Conservation (phyloP, 2,329 filamentous ascomycete genomes). For the Nectriaceae sp. region DNA sequence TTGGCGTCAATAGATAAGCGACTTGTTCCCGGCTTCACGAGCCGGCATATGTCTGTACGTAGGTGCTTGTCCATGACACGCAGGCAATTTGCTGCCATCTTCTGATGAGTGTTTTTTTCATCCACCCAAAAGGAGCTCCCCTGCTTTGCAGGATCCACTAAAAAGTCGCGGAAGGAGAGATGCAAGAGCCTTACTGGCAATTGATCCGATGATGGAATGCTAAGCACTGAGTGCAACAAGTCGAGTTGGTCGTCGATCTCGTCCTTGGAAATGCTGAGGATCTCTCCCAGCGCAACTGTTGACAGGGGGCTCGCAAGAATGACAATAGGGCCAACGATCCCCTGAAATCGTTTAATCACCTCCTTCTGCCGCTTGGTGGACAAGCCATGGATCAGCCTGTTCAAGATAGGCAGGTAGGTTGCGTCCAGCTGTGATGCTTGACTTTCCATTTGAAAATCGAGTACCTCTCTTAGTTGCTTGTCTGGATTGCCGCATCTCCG, state of each 20-base stretch:
- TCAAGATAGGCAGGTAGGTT: conserved; percentile 12
- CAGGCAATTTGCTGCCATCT: conserved; percentile 25
- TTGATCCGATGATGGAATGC: neutral
- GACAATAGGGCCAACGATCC: conserved; percentile 28
- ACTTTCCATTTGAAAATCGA: conserved; percentile 12
- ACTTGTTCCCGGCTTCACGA: neutral
- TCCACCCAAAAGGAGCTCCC: conserved; percentile 40
- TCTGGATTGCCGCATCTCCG: conserved; percentile 16
- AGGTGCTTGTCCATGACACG: conserved; percentile 1
- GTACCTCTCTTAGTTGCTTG: conserved; percentile 20
- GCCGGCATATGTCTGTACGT: conserved; percentile 5
- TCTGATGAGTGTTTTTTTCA: conserved; percentile 32
- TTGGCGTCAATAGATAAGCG: conserved; percentile 1
- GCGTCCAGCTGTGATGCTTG: conserved; percentile 8
- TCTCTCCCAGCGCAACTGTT: conserved; percentile 18
- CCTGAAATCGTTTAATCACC: conserved; percentile 22
- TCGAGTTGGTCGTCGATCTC: conserved; percentile 20
- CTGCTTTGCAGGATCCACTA: conserved; percentile 31
- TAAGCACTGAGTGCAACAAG: conserved; percentile 15
- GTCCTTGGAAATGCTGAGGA: conserved; percentile 7
- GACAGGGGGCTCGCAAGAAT: conserved; percentile 33
- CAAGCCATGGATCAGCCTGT: conserved; percentile 1
- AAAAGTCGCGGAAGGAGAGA: conserved; percentile 41
- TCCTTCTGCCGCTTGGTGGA: neutral
- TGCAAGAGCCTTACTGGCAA: conserved; percentile 12